Percentiles rank a stretch among this genome's conserved stretches.
Conservation (phyloP, 176 grass and related monocot species). For the Oryza meyeriana region DNA sequence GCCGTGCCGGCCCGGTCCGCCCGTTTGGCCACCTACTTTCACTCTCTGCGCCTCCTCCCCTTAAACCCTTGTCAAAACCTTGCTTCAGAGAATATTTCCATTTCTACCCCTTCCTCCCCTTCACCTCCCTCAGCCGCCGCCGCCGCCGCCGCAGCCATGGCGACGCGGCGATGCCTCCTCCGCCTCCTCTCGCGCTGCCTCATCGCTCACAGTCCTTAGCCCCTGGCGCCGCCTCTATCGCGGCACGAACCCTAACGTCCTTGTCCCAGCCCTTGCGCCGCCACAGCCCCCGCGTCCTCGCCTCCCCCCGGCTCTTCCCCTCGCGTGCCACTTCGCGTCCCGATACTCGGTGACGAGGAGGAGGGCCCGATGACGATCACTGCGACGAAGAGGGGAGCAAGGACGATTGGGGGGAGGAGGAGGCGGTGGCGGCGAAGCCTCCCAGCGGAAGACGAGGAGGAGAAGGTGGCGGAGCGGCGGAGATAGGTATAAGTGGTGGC, state of each 20-base stretch:
- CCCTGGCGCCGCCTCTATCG: constrained; percentile 10
- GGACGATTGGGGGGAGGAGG: constrained; percentile 46
- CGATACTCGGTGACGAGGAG: constrained; percentile 51
- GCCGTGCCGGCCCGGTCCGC: no score
- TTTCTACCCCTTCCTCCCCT: constrained; percentile 38
- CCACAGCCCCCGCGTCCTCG: no score
- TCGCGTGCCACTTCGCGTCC: constrained; percentile 52
- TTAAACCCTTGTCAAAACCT: constrained; percentile 54
- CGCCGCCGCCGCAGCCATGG: constrained; percentile 54
- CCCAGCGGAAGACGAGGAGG: constrained; percentile 84
- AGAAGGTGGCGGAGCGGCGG: constrained; percentile 69
- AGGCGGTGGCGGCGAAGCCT: constrained; percentile 43
- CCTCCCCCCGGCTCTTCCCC: constrained; percentile 24
- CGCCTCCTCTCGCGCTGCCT: constrained; percentile 47
- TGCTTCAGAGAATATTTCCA: constrained; percentile 24
- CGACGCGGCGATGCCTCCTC: constrained; percentile 71
- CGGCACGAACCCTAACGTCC: not conserved
- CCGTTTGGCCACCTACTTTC: no score
- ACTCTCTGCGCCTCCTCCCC: not conserved
- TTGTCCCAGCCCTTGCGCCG: not conserved
- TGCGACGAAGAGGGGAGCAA: constrained; percentile 50
- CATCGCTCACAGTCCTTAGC: not conserved
- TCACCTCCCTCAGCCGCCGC: constrained; percentile 4
- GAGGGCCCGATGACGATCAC: constrained; percentile 46
- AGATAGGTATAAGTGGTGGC: constrained; percentile 76